Conservation (phyloP, 805 yeast genomes). For the Ogataea methylovora region DNA sequence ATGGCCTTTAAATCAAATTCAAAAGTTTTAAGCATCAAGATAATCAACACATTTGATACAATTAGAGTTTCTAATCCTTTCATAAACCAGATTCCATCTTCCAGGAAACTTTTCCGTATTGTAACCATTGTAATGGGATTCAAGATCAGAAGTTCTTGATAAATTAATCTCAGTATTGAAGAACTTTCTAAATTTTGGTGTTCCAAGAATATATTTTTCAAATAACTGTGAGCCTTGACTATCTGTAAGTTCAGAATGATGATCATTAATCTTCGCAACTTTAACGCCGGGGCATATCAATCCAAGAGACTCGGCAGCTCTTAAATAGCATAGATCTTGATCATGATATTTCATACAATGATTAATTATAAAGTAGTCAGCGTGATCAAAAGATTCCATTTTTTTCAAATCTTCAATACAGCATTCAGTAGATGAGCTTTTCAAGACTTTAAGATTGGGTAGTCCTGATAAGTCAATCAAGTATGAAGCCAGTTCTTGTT, state of each 20-base stretch:
- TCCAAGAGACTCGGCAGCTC: constrained; percentile 15
- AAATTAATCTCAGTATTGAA: constrained; percentile 1
- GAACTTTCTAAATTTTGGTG: constrained; percentile 13
- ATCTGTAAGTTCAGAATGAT: background rate
- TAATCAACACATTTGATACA: constrained; percentile 3
- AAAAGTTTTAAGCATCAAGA: background rate
- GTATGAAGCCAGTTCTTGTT: constrained; percentile 7
- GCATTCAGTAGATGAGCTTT: background rate
- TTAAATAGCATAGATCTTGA: constrained; percentile 8
- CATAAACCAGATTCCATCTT: constrained; percentile 17
- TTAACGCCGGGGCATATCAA: constrained; percentile 13
- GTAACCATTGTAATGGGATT: background rate
- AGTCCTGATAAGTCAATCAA: constrained; percentile 13
- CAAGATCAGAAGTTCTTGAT: background rate
- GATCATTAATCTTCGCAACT: constrained; percentile 9
- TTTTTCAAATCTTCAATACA: background rate
- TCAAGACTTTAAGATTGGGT: background rate
- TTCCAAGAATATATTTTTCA: constrained; percentile 10
- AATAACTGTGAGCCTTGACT: too few relatives aligned
- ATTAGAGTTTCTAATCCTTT: background rate
- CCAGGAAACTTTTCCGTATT: constrained; percentile 8
- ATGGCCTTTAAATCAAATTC: too few relatives aligned
- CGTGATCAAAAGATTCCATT: constrained; percentile 8
- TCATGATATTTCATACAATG: constrained; percentile 3
- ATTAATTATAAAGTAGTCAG: constrained; percentile 8